phyloP scores from a whole-genome alignment of 257 asterid genomes.

The Solanum appendiculatum region DNA sequence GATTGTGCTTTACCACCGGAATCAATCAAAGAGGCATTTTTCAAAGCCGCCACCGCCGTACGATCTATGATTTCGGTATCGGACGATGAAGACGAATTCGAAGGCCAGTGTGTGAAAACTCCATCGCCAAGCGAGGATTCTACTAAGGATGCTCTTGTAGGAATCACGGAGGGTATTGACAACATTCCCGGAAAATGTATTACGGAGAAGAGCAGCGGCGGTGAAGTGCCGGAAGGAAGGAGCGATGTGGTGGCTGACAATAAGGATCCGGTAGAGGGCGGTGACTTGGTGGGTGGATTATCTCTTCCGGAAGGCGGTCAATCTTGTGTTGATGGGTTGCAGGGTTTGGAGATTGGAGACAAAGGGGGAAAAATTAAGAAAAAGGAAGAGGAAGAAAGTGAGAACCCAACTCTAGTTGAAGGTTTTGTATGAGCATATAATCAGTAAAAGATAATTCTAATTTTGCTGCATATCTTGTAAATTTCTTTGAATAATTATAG shows the following conservation, averaged over 20 bases:
- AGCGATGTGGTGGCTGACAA: conserved; percentile 30
- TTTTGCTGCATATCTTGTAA: background rate
- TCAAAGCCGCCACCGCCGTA: conserved; percentile 72
- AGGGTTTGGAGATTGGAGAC: conserved; percentile 49
- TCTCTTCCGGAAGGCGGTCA: conserved; percentile 22
- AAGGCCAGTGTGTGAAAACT: conserved; percentile 46
- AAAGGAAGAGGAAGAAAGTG: background rate
- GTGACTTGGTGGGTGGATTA: conserved; percentile 28
- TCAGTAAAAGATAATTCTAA: background rate
- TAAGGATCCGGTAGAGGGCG: conserved; percentile 12
- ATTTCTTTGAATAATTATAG: background rate
- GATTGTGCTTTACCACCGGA: conserved; percentile 90
- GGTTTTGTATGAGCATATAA: background rate
- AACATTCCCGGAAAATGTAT: conserved; percentile 36
- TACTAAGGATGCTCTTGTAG: conserved; percentile 46
- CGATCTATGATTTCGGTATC: conserved; percentile 38
- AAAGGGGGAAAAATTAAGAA: conserved; percentile 26
- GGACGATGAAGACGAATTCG: conserved; percentile 28
- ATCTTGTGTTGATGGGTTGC: conserved; percentile 57
- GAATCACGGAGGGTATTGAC: conserved; percentile 25
- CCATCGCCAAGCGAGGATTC: conserved; percentile 39
- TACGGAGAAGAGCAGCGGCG: conserved; percentile 39
- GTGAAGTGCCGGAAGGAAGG: conserved; percentile 24
- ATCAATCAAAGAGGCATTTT: conserved; percentile 63
- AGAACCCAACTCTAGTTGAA: conserved; percentile 10